Percentiles rank a stretch among this genome's conserved stretches.
Evolutionary conservation across 2,329 filamentous ascomycete genomes (phyloP).

Genomic region (Penicillium frequentans): DNA sequence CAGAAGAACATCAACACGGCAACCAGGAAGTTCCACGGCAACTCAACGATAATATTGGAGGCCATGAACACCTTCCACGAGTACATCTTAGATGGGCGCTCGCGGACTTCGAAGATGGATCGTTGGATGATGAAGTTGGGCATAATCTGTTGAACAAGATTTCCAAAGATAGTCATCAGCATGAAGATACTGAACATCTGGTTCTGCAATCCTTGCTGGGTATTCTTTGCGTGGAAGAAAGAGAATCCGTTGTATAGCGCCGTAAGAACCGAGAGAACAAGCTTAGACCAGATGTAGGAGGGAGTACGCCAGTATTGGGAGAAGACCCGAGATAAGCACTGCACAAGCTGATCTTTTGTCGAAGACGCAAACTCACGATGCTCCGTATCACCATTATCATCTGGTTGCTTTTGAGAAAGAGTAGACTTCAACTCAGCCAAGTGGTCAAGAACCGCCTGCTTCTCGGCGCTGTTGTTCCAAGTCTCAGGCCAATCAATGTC

Average conservation of each 20-base stretch:
- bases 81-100: constrained; percentile 68
- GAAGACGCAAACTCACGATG: constrained; percentile 81
- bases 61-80: constrained; percentile 73
- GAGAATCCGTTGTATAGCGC: constrained; percentile 81
- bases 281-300: constrained; percentile 84
- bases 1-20: constrained; percentile 63
- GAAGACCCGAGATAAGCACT: constrained; percentile 74
- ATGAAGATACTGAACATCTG: constrained; percentile 92
- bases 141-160: constrained; percentile 55
- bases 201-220: constrained; percentile 79
- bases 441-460: constrained; percentile 54
- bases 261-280: constrained; percentile 63
- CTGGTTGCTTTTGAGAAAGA: constrained; percentile 40
- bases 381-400: constrained; percentile 50
- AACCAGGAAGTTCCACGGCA: constrained; percentile 65
- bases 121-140: constrained; percentile 60
- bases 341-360: constrained; percentile 65
- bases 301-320: constrained; percentile 92
- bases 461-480: constrained; percentile 62
- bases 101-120: constrained; percentile 60
- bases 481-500: constrained; percentile 65
- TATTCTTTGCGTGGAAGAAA: constrained; percentile 73
- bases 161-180: constrained; percentile 75
- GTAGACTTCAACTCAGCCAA: constrained; percentile 55
- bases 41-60: constrained; percentile 69